phyloP scores from a whole-genome alignment of 1,284 basidiomycete species.

The Mycena sp. region DNA sequence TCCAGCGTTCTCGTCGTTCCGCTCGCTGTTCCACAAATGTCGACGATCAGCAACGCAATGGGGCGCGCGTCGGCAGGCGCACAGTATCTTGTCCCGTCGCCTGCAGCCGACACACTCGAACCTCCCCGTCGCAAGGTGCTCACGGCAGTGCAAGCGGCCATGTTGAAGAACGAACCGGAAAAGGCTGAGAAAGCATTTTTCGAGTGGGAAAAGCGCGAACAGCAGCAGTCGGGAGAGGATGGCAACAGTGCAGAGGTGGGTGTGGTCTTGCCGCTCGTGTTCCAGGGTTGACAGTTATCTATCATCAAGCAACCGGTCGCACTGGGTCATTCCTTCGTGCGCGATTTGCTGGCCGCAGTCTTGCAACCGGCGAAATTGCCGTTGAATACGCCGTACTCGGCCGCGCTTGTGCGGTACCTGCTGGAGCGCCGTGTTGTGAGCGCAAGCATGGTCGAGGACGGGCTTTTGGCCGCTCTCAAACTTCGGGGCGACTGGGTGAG shows the following conservation, averaged over 20 bases:
- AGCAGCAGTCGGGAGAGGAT: not conserved
- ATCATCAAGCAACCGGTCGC: conserved; percentile 14
- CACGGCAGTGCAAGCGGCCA: conserved; percentile 22
- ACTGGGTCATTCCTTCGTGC: conserved; percentile 63
- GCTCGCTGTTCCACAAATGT: conserved; percentile 50
- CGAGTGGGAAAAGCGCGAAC: conserved; percentile 54
- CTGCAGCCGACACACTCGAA: conserved; percentile 11
- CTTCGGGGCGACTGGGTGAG: conserved; percentile 74
- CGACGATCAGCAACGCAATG: conserved; percentile 21
- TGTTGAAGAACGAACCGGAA: conserved; percentile 42
- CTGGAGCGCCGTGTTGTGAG: conserved; percentile 63
- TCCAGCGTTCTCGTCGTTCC: conserved; percentile 70
- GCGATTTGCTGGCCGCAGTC: conserved; percentile 58
- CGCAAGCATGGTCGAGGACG: conserved; percentile 66
- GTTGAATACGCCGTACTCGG: conserved; percentile 52
- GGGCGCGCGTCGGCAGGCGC: conserved; percentile 68
- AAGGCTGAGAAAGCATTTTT: conserved; percentile 60
- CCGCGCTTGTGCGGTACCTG: conserved; percentile 63
- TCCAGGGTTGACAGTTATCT: conserved; percentile 28
- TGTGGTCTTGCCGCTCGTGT: conserved; percentile 16
- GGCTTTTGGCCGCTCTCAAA: conserved; percentile 60
- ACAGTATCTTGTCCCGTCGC: conserved; percentile 62
- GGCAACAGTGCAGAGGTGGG: conserved; percentile 11
- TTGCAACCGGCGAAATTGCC: conserved; percentile 50
- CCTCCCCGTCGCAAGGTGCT: conserved; percentile 17